Conservation (phyloP, 495 filamentous ascomycete species). For the Penicillium psychrofluorescens region DNA sequence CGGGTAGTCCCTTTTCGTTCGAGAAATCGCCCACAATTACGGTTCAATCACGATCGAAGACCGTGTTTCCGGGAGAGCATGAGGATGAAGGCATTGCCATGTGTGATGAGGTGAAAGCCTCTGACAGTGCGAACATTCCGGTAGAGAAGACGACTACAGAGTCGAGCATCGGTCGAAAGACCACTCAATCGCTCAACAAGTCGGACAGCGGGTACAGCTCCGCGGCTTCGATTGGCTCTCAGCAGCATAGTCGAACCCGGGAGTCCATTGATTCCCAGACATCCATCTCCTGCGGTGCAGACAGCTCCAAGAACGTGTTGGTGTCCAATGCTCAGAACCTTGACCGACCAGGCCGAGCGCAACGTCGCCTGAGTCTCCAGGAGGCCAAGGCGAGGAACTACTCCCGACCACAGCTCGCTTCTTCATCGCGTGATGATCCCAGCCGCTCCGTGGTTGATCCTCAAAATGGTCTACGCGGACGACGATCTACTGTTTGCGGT, state of each 20-base stretch:
- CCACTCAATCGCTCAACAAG: constrained; percentile 24
- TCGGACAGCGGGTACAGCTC: constrained; percentile 40
- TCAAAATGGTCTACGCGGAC: constrained; percentile 2
- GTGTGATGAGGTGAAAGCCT: constrained; percentile 9
- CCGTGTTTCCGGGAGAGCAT: constrained; percentile 6
- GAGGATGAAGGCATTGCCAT: constrained; percentile 28
- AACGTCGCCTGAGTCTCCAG: constrained; percentile 19
- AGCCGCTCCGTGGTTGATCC: constrained; percentile 3
- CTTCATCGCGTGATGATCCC: constrained; percentile 16
- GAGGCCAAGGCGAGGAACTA: constrained; percentile 8
- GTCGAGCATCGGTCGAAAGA: constrained; percentile 5
- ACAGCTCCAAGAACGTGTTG: constrained; percentile 5
- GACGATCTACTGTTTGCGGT: constrained; percentile 20
- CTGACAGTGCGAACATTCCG: not conserved
- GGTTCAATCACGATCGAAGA: not conserved
- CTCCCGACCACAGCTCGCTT: constrained; percentile 7
- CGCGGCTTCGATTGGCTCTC: constrained; percentile 24
- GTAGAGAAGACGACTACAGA: constrained; percentile 8
- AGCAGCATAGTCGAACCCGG: constrained; percentile 18
- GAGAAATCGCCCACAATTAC: constrained; percentile 25
- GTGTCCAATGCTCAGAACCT: not conserved
- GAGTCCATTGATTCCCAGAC: constrained; percentile 23
- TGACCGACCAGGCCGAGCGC: constrained; percentile 1
- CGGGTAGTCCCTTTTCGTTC: constrained; percentile 33
- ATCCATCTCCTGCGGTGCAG: constrained; percentile 9